Conservation (phyloP, 345 rosid genomes). For the Brassica cretica region DNA sequence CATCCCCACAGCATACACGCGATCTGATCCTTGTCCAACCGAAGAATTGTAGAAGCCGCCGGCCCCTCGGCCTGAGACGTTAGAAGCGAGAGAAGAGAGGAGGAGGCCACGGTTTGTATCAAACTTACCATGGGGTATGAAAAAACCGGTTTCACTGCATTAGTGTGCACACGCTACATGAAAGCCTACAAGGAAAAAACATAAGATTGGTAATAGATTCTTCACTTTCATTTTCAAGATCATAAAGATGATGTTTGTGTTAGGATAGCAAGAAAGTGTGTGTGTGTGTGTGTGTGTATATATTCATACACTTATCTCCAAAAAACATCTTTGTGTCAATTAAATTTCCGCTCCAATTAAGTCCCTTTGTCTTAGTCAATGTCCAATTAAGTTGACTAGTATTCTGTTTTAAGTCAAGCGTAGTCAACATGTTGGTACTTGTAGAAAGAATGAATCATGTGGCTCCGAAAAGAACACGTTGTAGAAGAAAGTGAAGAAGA, state of each 20-base stretch:
- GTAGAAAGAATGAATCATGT: conserved; percentile 14
- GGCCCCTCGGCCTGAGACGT: conserved; percentile 19
- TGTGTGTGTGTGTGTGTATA: not conserved
- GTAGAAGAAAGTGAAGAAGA: not conserved
- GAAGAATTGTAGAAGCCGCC: conserved; percentile 21
- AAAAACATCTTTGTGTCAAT: not conserved
- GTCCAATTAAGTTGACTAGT: not conserved
- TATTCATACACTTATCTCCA: not conserved
- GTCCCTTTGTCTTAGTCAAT: not conserved
- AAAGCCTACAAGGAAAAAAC: not conserved
- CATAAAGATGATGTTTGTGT: not conserved
- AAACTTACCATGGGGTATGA: conserved; percentile 24
- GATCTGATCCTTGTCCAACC: conserved; percentile 1
- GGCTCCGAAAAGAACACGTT: conserved; percentile 13
- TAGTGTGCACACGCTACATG: not conserved
- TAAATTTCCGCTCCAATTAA: not conserved
- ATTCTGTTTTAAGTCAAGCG: not conserved
- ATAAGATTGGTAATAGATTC: not conserved
- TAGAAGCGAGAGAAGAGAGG: conserved; percentile 33
- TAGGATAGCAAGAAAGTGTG: not conserved
- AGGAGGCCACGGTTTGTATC: conserved; percentile 29
- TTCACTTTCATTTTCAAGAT: not conserved
- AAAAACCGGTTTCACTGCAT: conserved; percentile 13
- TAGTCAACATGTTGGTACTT: not conserved
- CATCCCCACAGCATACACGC: conserved; percentile 16